Base-by-base conservation (phyloP, 257 asterid species). In the Pogostemon cablin region DNA sequence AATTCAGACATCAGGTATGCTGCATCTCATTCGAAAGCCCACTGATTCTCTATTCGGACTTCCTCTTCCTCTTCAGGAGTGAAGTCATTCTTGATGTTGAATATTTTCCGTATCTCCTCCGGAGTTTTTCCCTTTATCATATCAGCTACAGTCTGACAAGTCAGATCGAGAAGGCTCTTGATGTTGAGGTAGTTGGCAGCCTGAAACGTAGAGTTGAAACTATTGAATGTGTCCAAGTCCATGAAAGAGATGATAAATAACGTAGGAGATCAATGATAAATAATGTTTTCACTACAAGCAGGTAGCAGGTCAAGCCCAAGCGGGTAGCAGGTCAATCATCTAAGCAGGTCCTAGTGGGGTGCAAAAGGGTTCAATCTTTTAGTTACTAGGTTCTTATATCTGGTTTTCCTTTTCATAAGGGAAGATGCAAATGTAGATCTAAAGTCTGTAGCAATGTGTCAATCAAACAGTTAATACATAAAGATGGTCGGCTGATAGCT, bases 101-200 rank as follows among this genome's bases (percentile, higher is more conserved):
- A 81, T 0, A 75, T 71, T 65, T 77, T 60, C 0, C 83, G 81
- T 25, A 83, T 65, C 83, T 77, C 79, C 73, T 80, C 85, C 0
- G 81, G 83, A 5, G 85, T 74, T 69, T 81, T 81, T 6, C 83
- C 83, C 66, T 67, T 81, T 54, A 84, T 84, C 85, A 81, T 81
- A 65, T 84, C 80, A 10, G 85, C 89, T 35, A 81, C 83, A 0
- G 85, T 77, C 69, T 77, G 85, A 77, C 86, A 84, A 42, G 86
- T 81, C 72, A 84, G 80, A 48, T 84, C 83, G 80, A 84, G 67
- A 56, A 84, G 83, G 57, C 68, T 55, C 81, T 75, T 77, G 80
- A 84, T 75, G 9, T 84, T 75, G 73, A 84, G 80, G 75, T 79
- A 81, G 80, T 84, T 77, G 6, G 89, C 84, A 15, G 88, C 86